These are phyloP conservation scores for Leucosporidium yakuticum DNA, from an alignment of 768 basidiomycete genomes.

Conservation along the genomic window DNA sequence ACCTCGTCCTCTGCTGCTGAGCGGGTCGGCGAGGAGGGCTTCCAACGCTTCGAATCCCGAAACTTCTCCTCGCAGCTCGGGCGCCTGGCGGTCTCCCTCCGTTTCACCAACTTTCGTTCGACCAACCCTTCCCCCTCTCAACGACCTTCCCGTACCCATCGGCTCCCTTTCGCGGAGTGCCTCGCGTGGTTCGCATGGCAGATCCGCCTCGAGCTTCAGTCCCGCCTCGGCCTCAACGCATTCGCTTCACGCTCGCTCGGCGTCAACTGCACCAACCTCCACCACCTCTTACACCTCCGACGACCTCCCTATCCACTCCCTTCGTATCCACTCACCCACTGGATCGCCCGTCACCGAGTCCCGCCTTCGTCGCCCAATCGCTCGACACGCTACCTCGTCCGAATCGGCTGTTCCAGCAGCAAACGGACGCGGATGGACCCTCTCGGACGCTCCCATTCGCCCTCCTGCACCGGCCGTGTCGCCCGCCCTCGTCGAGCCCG, in stretches of 20 bases:
- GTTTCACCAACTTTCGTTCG: conserved; percentile 15
- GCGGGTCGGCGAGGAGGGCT: conserved; percentile 12
- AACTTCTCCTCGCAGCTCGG: neutral
- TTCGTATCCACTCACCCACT: neutral
- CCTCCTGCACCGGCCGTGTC: neutral
- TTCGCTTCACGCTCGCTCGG: conserved; percentile 13
- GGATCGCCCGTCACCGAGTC: neutral
- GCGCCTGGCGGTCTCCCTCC: neutral
- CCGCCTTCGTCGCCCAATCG: no score
- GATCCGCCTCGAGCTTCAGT: conserved; percentile 9
- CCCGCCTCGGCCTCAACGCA: neutral
- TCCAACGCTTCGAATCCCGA: conserved; percentile 1
- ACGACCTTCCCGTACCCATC: conserved; percentile 17
- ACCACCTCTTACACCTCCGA: neutral
- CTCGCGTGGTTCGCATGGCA: conserved; percentile 7
- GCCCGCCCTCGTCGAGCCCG: neutral
- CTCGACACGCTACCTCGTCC: neutral
- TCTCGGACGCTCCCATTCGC: conserved; percentile 4
- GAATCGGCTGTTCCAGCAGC: neutral
- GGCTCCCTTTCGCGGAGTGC: conserved; percentile 19
- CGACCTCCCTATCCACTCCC: conserved; percentile 13
- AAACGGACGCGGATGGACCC: conserved; percentile 6
- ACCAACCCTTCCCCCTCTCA: conserved; percentile 6
- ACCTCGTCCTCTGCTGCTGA: conserved; percentile 24
- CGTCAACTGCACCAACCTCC: neutral